phyloP scores from a whole-genome alignment of 2,329 filamentous ascomycete species.

The Leptographium flavum region DNA sequence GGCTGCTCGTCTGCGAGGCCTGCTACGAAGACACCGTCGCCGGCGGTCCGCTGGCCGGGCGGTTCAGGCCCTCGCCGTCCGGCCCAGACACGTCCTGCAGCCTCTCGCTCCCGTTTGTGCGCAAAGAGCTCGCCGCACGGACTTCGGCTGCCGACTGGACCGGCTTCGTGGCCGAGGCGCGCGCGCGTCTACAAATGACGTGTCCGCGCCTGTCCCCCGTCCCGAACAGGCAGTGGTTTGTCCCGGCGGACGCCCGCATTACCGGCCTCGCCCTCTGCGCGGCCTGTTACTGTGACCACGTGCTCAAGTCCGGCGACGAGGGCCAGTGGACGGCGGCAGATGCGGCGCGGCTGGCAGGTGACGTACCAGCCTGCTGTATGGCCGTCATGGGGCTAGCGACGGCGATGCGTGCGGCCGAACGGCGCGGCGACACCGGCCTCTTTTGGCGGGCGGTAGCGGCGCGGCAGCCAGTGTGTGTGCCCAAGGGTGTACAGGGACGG shows the following conservation, averaged over 20 bases:
- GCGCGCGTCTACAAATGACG: conserved; percentile 7
- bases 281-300: conserved; percentile 23
- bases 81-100: conserved; percentile 20
- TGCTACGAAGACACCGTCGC: conserved; percentile 22
- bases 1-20: conserved; percentile 23
- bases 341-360: background rate
- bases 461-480: conserved; percentile 17
- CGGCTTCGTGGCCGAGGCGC: conserved; percentile 18
- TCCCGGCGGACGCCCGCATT: conserved; percentile 14
- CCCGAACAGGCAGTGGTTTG: conserved; percentile 16
- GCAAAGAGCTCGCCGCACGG: conserved; percentile 16
- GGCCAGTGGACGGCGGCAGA: conserved; percentile 9
- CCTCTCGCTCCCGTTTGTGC: conserved; percentile 17
- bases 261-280: conserved; percentile 19
- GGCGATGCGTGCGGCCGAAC: conserved; percentile 17
- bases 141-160: conserved; percentile 17
- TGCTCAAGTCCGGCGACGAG: conserved; percentile 15
- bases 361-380: conserved; percentile 14
- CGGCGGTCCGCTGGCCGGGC: conserved; percentile 16
- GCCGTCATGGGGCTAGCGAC: conserved; percentile 17
- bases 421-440: conserved; percentile 13
- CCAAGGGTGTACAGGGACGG: conserved; percentile 14
- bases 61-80: conserved; percentile 14
- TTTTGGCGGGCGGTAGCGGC: conserved; percentile 20
- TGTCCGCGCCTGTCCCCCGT: background rate